Evolutionary conservation across 768 basidiomycete species (phyloP), one percentile per base, ranked within the genome.

Genomic region (Auriculariales sp.): DNA sequence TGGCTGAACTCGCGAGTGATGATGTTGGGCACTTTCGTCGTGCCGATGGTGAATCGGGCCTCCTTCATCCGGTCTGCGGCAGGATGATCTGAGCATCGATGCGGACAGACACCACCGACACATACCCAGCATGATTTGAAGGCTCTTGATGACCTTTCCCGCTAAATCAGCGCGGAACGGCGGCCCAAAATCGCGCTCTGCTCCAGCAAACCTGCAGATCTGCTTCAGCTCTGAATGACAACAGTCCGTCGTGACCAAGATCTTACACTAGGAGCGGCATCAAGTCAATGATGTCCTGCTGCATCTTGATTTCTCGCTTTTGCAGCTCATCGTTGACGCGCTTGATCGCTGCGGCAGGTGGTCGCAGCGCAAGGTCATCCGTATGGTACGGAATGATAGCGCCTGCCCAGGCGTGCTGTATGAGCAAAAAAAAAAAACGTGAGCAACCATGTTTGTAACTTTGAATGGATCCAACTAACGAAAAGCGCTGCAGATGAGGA

Each of bases 121-220:
- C 35, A 24, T n/a, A 53, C 56, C 60, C 19, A 61, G 46, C n/a
- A 60, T 53, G 25, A 57, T 49, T 49, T 62, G 61, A 36, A 57
- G 58, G 1, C 55, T 47, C 9, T 54, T 53, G 28, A 62, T 52
- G 29, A 61, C 49, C 12, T 46, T 39, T 7, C 45, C 17, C 2
- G 50, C 46, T 3, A 54, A 27, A 3, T 52, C 52, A 3, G 53
- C 56, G 14, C 53, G 49, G 53, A 62, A 62, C 11, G 56, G 53
- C 6, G 25, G 24, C 19, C 53, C 45, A 15, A 56, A 55, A 3
- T 55, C 47, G 3, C 58, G 59, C 32, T 62, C 61, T 12, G 53
- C 61, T 2, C 51, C 46, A 10, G 59, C 53, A 50, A 62, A 62
- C 12, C 61, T 62, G 36, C n/a, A 12, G n/a, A 36, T 5, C 14